Conservation (phyloP, 2,329 filamentous ascomycete species). For the Ophiocordyceps robertsii region DNA sequence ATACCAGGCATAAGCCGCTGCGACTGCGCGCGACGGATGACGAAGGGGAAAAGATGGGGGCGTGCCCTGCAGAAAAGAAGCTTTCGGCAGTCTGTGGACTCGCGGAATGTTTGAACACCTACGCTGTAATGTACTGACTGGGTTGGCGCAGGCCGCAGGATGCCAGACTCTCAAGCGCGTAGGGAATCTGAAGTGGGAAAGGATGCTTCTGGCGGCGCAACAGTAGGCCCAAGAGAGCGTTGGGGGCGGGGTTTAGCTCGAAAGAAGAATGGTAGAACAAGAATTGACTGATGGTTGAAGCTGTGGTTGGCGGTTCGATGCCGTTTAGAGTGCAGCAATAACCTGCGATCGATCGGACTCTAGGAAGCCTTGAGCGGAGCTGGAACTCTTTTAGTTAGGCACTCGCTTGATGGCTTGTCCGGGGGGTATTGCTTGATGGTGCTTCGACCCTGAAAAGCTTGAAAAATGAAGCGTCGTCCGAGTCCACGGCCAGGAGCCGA, state of each 20-base stretch:
- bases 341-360: no score
- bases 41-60: constrained; percentile 1
- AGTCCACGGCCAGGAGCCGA: no score
- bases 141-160: neutral
- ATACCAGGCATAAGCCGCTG: constrained; percentile 69
- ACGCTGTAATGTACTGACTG: neutral
- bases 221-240: neutral
- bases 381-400: no score
- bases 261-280: neutral
- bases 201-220: neutral
- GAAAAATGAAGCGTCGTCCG: no score
- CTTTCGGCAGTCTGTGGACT: neutral
- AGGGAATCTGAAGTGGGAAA: neutral
- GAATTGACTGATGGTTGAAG: neutral
- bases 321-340: no score
- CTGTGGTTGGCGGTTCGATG: no score
- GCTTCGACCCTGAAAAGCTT: no score
- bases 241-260: neutral
- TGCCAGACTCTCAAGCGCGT: neutral
- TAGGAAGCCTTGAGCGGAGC: no score
- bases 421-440: no score
- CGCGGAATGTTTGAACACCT: constrained; percentile 1
- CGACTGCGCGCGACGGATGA: neutral
- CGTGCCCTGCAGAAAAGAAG: neutral
- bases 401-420: no score